phyloP scores from a whole-genome alignment of 345 rosid species.

The Melastoma malabathricum region DNA sequence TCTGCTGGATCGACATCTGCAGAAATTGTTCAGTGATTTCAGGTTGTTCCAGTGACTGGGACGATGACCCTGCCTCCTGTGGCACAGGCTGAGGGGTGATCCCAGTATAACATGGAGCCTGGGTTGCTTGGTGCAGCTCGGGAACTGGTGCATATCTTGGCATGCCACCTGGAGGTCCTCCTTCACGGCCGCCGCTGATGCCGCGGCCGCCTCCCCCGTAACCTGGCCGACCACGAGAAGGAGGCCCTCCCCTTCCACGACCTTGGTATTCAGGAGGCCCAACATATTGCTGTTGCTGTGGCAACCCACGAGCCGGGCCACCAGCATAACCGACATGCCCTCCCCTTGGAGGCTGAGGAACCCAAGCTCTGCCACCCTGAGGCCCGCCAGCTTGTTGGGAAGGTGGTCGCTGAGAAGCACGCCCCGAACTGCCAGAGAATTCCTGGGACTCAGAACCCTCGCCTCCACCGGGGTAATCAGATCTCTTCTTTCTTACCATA shows the following conservation, averaged over 20 bases:
- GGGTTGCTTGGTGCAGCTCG: slow-evolving; percentile 99
- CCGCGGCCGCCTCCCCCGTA: slow-evolving; percentile 18
- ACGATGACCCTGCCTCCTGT: slow-evolving; percentile 47
- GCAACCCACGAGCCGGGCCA: slow-evolving; percentile 40
- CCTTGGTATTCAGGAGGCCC: slow-evolving; percentile 50
- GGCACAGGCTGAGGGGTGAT: slow-evolving; percentile 40
- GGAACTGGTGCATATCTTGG: slow-evolving; percentile 45
- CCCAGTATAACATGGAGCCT: slow-evolving; percentile 39
- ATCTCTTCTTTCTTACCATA: slow-evolving; percentile 76
- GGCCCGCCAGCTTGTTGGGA: slow-evolving; percentile 38
- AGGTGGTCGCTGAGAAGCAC: slow-evolving; percentile 32
- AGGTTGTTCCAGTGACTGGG: slow-evolving; percentile 30
- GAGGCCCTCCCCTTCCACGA: slow-evolving; percentile 69
- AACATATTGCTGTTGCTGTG: slow-evolving; percentile 38
- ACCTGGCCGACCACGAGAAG: slow-evolving; percentile 36
- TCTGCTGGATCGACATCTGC: slow-evolving; percentile 35
- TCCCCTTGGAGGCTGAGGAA: slow-evolving; percentile 49
- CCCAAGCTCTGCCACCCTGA: slow-evolving; percentile 49
- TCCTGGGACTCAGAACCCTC: slow-evolving; percentile 64
- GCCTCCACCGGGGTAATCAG: slow-evolving; percentile 41
- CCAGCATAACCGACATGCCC: slow-evolving; percentile 63
- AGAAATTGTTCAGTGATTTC: slow-evolving; percentile 27
- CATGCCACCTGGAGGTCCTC: slow-evolving; percentile 35
- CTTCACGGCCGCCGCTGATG: slow-evolving; percentile 31
- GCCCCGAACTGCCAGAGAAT: slow-evolving; percentile 27